A percentile compares a stretch with the other conserved stretches of the same genome.
These are phyloP conservation scores for Centrapalus pauciflorus DNA, from an alignment of 129 eudicot species.

Conservation along the genomic window DNA sequence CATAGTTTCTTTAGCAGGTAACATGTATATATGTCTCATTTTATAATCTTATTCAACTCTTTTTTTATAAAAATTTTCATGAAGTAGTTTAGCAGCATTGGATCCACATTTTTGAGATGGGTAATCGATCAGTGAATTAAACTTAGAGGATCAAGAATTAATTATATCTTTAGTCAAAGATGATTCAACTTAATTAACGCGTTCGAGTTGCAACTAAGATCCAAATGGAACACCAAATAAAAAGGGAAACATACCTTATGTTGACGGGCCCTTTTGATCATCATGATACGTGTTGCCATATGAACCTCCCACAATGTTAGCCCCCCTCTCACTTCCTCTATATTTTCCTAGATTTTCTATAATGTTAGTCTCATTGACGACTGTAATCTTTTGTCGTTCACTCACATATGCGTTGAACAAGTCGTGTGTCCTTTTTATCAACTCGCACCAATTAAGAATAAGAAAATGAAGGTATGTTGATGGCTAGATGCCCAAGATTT, in stretches of 20 bases:
- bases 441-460: too few species aligned
- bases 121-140: not conserved
- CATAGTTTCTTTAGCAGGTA: constrained; percentile 23
- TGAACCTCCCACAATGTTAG: constrained; percentile 18
- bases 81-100: constrained; percentile 3
- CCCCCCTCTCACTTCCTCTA: constrained; percentile 12
- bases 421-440: not conserved
- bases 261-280: constrained; percentile 12
- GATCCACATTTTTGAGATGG: constrained; percentile 11
- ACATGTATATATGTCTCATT: not conserved
- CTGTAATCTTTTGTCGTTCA: not conserved
- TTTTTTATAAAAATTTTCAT: not conserved
- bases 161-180: too few species aligned
- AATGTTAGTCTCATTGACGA: not conserved
- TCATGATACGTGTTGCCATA: constrained; percentile 12
- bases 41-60: not conserved
- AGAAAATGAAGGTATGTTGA: too few species aligned
- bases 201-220: constrained; percentile 14
- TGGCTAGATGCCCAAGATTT: not conserved
- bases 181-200: constrained; percentile 10
- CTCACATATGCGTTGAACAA: not conserved
- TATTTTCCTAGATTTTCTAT: constrained; percentile 11
- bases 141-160: too few species aligned
- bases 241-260: constrained; percentile 30
- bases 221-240: constrained; percentile 7